A percentile compares a stretch with the other conserved stretches of the same genome.
Evolutionary conservation across 495 filamentous ascomycete species (phyloP).

Genomic region (Daldinia caldariorum): DNA sequence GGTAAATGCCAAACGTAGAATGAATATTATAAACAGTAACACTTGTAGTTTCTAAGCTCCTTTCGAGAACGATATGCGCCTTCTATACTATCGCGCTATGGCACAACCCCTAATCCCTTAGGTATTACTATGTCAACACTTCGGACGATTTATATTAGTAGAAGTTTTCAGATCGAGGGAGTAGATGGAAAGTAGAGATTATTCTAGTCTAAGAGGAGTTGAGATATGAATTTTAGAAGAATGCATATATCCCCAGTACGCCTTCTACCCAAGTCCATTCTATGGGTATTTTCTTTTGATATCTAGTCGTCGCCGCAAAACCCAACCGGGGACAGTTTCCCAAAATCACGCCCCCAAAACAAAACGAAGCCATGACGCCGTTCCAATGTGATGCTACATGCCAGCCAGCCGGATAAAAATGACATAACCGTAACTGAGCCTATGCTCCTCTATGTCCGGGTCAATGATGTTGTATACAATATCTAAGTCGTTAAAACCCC

Average conservation of each 20-base stretch:
- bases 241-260: background rate
- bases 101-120: too few relatives aligned
- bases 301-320: constrained; percentile 10
- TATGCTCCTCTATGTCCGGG: background rate
- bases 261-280: constrained; percentile 20
- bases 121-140: background rate
- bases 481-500: background rate
- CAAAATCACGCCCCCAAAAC: constrained; percentile 9
- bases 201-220: constrained; percentile 18
- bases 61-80: too few relatives aligned
- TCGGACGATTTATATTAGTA: too few relatives aligned
- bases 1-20: too few relatives aligned
- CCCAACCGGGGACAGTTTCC: constrained; percentile 20
- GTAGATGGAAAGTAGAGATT: constrained; percentile 25
- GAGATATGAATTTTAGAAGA: constrained; percentile 11
- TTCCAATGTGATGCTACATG: constrained; percentile 21
- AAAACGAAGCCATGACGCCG: constrained; percentile 25
- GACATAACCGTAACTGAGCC: constrained; percentile 3
- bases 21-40: too few relatives aligned
- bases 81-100: too few relatives aligned
- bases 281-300: constrained; percentile 37
- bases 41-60: too few relatives aligned
- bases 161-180: constrained; percentile 41
- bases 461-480: constrained; percentile 10
- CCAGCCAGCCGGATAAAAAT: background rate